Evolutionary conservation across 2,329 filamentous ascomycete genomes (phyloP).

Genomic region (Plenodomus tracheiphilus): DNA sequence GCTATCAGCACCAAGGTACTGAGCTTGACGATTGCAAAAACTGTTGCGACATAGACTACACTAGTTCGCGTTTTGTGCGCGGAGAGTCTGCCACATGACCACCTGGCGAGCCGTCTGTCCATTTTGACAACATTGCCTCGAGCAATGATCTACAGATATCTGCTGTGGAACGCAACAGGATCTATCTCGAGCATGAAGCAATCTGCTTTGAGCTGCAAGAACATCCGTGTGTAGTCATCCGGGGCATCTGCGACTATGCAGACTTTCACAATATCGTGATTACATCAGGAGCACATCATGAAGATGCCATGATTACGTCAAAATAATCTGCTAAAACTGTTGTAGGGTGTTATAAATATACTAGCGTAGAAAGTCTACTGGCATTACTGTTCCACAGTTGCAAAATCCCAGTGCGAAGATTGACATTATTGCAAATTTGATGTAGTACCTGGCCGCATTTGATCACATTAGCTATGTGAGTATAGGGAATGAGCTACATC

Average conservation of each 20-base stretch:
- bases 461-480: too few species aligned
- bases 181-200: conserved; percentile 12
- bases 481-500: too few species aligned
- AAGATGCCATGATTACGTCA: too few species aligned
- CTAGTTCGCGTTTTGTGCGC: conserved; percentile 2
- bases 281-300: too few species aligned
- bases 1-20: conserved; percentile 4
- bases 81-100: conserved; percentile 6
- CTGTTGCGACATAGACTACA: conserved; percentile 6
- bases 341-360: too few species aligned
- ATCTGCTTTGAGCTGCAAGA: conserved; percentile 21
- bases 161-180: conserved; percentile 9
- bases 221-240: conserved; percentile 19
- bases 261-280: too few species aligned
- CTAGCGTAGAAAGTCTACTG: too few species aligned
- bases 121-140: conserved; percentile 22
- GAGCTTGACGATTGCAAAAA: conserved; percentile 9
- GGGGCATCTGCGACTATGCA: conserved; percentile 24
- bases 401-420: too few species aligned
- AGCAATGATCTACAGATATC: conserved; percentile 19
- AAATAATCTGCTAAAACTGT: too few species aligned
- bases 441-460: too few species aligned
- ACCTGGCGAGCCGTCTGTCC: conserved; percentile 10
- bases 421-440: too few species aligned
- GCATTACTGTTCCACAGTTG: too few species aligned